phyloP scores from a whole-genome alignment of 495 filamentous ascomycete genomes.

The Xylaria sp. region DNA sequence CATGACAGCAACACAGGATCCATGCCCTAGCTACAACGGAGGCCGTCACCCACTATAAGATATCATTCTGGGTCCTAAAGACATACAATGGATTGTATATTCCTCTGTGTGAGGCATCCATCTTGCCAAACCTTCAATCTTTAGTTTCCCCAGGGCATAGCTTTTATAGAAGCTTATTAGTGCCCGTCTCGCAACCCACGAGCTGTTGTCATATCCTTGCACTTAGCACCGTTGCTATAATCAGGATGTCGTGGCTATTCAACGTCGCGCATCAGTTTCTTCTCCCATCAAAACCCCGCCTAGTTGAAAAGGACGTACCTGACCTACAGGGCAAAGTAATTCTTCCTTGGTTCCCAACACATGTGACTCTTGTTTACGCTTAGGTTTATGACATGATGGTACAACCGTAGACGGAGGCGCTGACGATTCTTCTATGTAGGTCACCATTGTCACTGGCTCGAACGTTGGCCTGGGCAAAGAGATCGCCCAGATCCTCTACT shows the following conservation, averaged over 20 bases:
- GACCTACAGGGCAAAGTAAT: slow-evolving; percentile 25
- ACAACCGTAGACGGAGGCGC: neutral
- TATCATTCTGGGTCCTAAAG: neutral
- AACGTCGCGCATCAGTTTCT: slow-evolving; percentile 19
- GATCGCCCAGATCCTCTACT: slow-evolving; percentile 52
- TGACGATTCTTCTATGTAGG: slow-evolving; percentile 29
- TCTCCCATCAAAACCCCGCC: slow-evolving; percentile 19
- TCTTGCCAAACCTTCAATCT: neutral
- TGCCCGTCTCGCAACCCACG: neutral
- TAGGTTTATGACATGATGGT: neutral
- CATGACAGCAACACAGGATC: neutral
- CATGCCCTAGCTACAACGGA: neutral
- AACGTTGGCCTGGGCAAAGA: slow-evolving; percentile 57
- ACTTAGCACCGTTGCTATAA: neutral
- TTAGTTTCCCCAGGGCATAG: neutral
- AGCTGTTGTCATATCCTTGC: neutral
- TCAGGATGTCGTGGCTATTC: neutral
- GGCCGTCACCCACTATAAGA: neutral
- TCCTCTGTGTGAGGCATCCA: neutral
- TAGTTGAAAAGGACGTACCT: slow-evolving; percentile 26
- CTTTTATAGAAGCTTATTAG: neutral
- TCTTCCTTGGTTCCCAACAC: neutral
- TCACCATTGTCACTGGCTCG: slow-evolving; percentile 58
- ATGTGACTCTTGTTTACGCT: neutral
- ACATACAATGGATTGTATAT: neutral